A percentile compares a stretch with the other conserved stretches of the same genome.
These are phyloP conservation scores for Calonectria pteridis DNA, from an alignment of 2,329 filamentous ascomycete genomes.

Conservation along the genomic window DNA sequence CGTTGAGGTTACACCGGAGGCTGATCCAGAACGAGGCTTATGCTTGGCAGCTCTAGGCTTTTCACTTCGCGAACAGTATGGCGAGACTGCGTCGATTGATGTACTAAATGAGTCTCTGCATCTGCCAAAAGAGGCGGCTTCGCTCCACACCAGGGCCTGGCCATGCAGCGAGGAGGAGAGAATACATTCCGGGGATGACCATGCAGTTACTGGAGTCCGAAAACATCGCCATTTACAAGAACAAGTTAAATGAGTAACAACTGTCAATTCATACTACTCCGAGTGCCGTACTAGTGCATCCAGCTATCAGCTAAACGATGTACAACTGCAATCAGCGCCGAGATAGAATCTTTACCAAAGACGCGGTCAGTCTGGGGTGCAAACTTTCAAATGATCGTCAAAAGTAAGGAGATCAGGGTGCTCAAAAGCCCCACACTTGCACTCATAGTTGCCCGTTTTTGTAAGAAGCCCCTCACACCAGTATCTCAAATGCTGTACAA, in stretches of 20 bases:
- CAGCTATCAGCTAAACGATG: not conserved
- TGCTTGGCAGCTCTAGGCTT: no score
- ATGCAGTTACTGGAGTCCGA: no score
- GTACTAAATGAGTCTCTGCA: no score
- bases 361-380: not conserved
- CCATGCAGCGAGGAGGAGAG: not conserved
- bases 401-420: not conserved
- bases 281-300: not conserved
- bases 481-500: not conserved
- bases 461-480: not conserved
- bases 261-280: not conserved
- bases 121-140: no score
- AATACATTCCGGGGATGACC: not conserved
- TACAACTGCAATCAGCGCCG: not conserved
- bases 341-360: not conserved
- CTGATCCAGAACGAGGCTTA: no score
- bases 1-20: no score
- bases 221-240: not conserved
- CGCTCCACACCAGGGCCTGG: not conserved
- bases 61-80: no score
- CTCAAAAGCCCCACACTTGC: not conserved
- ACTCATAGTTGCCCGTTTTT: not conserved
- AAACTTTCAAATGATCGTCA: not conserved
- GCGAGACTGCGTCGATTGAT: no score
- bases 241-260: not conserved